Evolutionary conservation across 2,329 filamentous ascomycete genomes (phyloP).

Genomic region (Akanthomyces lecanii): DNA sequence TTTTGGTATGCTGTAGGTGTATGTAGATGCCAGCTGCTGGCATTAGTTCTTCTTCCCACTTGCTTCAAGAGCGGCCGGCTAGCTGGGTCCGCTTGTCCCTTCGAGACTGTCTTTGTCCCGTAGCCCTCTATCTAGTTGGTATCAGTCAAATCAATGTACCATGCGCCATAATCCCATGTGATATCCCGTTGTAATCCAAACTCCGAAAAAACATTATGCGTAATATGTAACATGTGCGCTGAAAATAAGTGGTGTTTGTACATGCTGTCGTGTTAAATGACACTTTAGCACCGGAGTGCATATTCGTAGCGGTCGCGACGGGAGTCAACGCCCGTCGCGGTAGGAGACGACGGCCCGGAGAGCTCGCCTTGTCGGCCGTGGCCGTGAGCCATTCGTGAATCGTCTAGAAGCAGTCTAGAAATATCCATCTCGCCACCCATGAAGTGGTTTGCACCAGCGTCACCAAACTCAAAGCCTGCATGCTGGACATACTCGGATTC

Average conservation of each 20-base stretch:
- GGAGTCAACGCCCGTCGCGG: slow-evolving; percentile 19
- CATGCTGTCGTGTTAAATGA: neutral
- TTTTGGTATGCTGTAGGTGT: slow-evolving; percentile 9
- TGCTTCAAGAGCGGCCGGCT: slow-evolving; percentile 9
- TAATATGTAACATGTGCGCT: neutral
- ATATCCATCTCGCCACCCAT: slow-evolving; percentile 58
- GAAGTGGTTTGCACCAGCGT: slow-evolving; percentile 36
- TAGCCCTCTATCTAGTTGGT: slow-evolving; percentile 16
- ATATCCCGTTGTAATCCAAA: slow-evolving; percentile 15
- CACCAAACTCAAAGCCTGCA: slow-evolving; percentile 42
- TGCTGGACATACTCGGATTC: slow-evolving; percentile 29
- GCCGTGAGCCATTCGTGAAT: slow-evolving; percentile 33
- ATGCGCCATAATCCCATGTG: slow-evolving; percentile 15
- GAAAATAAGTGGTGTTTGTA: slow-evolving; percentile 13
- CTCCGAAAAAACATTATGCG: slow-evolving; percentile 12
- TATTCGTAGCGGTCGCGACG: slow-evolving; percentile 21
- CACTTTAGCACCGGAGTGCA: slow-evolving; percentile 20
- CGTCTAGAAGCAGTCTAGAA: slow-evolving; percentile 55
- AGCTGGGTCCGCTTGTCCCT: slow-evolving; percentile 15
- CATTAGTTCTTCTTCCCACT: neutral
- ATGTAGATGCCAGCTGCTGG: slow-evolving; percentile 13
- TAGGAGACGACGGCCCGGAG: slow-evolving; percentile 24
- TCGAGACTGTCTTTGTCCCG: slow-evolving; percentile 13
- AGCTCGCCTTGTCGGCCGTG: slow-evolving; percentile 27
- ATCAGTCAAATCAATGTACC: slow-evolving; percentile 15